Conservation (phyloP, 192 early-diverging fungal species). For the Umbelopsis isabellina region DNA sequence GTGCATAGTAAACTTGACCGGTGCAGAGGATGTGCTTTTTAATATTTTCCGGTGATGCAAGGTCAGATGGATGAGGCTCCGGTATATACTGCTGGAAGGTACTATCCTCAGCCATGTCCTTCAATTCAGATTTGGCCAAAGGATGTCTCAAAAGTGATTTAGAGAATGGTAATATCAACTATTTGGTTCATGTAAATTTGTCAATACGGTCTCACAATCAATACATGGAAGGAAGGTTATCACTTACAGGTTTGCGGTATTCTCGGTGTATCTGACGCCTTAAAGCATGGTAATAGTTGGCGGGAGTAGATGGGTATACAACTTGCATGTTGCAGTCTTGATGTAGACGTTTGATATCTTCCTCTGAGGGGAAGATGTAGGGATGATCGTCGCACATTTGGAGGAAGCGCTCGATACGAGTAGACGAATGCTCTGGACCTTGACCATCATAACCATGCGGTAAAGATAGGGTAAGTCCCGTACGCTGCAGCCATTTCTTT, state of each 20-base stretch:
- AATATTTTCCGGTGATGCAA: conserved; percentile 82
- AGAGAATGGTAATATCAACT: conserved; percentile 69
- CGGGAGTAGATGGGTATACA: conserved; percentile 91
- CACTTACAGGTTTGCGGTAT: conserved; percentile 89
- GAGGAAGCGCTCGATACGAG: conserved; percentile 93
- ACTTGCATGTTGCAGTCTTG: conserved; percentile 99
- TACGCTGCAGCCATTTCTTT: conserved; percentile 98
- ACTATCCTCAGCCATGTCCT: conserved; percentile 80
- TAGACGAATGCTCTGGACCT: conserved; percentile 98
- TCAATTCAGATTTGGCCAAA: conserved; percentile 80
- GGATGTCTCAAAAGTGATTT: conserved; percentile 95
- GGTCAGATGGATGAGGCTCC: conserved; percentile 80
- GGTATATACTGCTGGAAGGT: conserved; percentile 92
- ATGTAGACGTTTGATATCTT: conserved; percentile 87
- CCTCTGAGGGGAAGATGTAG: conserved; percentile 72
- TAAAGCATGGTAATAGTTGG: conserved; percentile 96
- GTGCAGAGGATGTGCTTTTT: conserved; percentile 92
- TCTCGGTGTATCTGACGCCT: conserved; percentile 96
- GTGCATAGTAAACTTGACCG: conserved; percentile 97
- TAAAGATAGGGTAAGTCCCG: conserved; percentile 89
- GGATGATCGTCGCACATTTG: conserved; percentile 96
- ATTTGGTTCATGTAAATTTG: neutral
- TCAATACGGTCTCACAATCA: neutral
- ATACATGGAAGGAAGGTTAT: no score
- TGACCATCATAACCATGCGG: conserved; percentile 99